Conservation (phyloP, 768 basidiomycete species). For the Daedaleopsis nitida region DNA sequence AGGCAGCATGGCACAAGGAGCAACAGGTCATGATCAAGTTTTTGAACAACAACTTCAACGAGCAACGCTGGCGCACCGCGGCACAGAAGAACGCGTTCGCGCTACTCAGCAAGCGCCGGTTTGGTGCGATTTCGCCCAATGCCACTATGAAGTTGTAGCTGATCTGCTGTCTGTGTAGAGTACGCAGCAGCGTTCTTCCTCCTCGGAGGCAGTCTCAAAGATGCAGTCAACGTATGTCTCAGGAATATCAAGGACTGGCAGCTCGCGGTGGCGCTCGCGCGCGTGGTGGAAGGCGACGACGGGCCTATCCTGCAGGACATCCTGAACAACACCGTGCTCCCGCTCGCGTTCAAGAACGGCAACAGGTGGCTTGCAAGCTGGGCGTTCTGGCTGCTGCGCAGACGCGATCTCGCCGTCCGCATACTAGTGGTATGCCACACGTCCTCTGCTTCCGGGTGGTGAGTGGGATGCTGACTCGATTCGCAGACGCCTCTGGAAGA, state of each 20-base stretch:
- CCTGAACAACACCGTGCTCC: constrained; percentile 74
- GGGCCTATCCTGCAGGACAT: constrained; percentile 76
- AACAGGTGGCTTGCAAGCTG: constrained; percentile 94
- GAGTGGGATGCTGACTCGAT: background rate
- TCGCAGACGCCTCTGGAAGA: constrained; percentile 75
- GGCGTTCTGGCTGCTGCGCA: constrained; percentile 94
- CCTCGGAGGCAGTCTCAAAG: constrained; percentile 83
- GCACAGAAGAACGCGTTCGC: constrained; percentile 97
- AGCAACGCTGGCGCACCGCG: constrained; percentile 86
- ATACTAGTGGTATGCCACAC: constrained; percentile 71
- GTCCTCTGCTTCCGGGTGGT: background rate
- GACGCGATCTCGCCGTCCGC: constrained; percentile 87
- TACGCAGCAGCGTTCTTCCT: constrained; percentile 99
- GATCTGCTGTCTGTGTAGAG: constrained; percentile 48
- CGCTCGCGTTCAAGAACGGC: constrained; percentile 81
- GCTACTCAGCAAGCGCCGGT: constrained; percentile 86
- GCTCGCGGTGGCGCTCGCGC: constrained; percentile 83
- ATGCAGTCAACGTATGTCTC: constrained; percentile 89
- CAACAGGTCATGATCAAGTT: constrained; percentile 90
- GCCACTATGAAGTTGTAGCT: background rate
- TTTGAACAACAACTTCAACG: constrained; percentile 83
- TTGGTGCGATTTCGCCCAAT: constrained; percentile 57
- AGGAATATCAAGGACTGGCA: constrained; percentile 90
- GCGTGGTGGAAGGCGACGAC: constrained; percentile 81
- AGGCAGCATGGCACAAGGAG: constrained; percentile 92